Evolutionary conservation across 2,329 filamentous ascomycete genomes (phyloP), one percentile per base, ranked within the genome.

Genomic region (Didymella pinodella): DNA sequence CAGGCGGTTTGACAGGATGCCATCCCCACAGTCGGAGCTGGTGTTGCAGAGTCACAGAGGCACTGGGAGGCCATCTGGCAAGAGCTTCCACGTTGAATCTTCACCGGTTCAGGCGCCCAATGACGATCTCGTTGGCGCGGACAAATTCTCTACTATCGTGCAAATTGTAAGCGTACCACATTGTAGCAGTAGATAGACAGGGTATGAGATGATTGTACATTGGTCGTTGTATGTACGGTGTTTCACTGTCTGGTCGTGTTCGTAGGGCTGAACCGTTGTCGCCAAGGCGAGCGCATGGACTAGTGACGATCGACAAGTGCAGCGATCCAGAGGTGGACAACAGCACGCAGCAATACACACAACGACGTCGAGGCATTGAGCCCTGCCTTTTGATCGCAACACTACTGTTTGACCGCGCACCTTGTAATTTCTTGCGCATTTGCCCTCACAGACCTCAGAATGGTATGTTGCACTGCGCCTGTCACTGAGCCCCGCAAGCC

Each of bases 391-490:
- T 25, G 25, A n/a, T n/a, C 25, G 25, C 41, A 8, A 26, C 28
- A 25, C 7, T 4, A 28, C 22, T 26, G 10, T 2, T n/a, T 1
- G 41, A 26, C 12, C 41, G 4, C 12, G n/a, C 14, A 16, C 41
- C 12, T n/a, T 14, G 4, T 14, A 18, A n/a, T 14, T 28, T 28
- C 10, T 22, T 25, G 20, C 38, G n/a, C 36, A 40, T 40, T 12
- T 7, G 36, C 18, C 36, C 8, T 25, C 16, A 44, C 20, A 45
- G 25, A 22, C 48, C 36, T 48, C 62, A 63, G 29, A 16, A 74
- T 75, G 72, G 72, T 73, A 57, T 48, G 66, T 67, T 59, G 61
- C 54, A 34, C 40, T 14, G 22, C 54, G 31, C 43, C 14, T 18
- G 45, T n/a, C 5, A 26, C 45, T 28, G n/a, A 31, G 49, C 49